Evolutionary conservation across 23 red algal genomes (phyloP), one percentile per base, ranked within the genome.

Genomic region (Agarophyton chilense): DNA sequence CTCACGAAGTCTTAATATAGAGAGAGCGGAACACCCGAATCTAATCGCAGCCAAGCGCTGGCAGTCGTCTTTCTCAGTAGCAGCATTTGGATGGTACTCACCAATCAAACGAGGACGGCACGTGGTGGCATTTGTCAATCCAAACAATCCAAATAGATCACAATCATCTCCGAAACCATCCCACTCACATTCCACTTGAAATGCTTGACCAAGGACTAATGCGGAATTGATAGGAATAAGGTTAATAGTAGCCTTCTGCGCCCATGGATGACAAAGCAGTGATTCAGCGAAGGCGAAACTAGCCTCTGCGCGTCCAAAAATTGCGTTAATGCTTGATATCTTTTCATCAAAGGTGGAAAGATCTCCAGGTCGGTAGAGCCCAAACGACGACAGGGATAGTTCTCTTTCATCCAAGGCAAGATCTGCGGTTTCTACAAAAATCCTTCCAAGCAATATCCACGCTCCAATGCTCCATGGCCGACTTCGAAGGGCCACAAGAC

Each of bases 391-490:
- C 21, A 81, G 46, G 32, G 51, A 65, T 22, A 82, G 42, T 72
- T 91, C 88, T 11, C 88, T 52, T 58, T 91, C 88, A 81, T 91
- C 88, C 35, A 91, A 62, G 54, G 88, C 88, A 67, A 91, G 57
- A 41, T 91, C 88, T 33, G 88, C 75, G 0, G 77, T 91, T 50
- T 91, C 88, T 34, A 91, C 60, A 62, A 81, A 91, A 22, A 91
- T 82, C 38, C 88, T 54, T 41, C 88, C 88, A 19, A 91, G 88
- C 14, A 91, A 32, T 35, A 91, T 72, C 88, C 88, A 91, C 14
- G 88, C 88, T 16, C 77, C 88, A 49, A 82, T 76, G 35, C 88
- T 91, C 88, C 88, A 91, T 24, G 88, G 88, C 45, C 88, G 74
- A 61, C 60, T 54, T 65, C 88, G 52, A 51, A 91, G 50, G 16